A percentile compares a stretch with the other conserved stretches of the same genome.
phyloP scores from a whole-genome alignment of 2,329 filamentous ascomycete species.

The Aquanectria penicillioides region DNA sequence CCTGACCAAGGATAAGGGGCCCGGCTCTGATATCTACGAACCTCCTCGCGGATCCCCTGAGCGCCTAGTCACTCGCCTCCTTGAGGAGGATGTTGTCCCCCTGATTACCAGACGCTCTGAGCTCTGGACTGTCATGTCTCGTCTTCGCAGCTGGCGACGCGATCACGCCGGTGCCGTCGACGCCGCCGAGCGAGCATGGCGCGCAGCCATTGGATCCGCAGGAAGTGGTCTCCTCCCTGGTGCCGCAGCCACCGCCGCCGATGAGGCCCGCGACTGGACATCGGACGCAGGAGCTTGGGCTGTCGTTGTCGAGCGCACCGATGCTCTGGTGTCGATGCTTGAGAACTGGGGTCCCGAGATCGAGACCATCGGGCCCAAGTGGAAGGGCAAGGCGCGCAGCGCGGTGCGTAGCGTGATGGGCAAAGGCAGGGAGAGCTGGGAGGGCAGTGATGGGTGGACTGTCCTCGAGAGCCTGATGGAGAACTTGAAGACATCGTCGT shows the following conservation, averaged over 20 bases:
- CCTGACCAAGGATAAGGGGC: constrained; percentile 51
- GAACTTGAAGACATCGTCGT: constrained; percentile 56
- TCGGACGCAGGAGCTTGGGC: constrained; percentile 74
- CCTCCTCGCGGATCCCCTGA: constrained; percentile 66
- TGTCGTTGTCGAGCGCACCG: constrained; percentile 79
- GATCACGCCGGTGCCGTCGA: constrained; percentile 79
- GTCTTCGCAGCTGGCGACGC: constrained; percentile 77
- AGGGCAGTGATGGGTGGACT: constrained; percentile 76
- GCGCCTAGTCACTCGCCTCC: constrained; percentile 72
- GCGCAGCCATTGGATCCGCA: constrained; percentile 70
- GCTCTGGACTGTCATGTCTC: constrained; percentile 80
- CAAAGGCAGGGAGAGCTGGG: constrained; percentile 83
- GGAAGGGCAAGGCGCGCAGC: constrained; percentile 89
- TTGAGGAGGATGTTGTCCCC: constrained; percentile 81
- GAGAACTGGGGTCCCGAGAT: constrained; percentile 78
- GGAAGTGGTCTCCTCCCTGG: constrained; percentile 56
- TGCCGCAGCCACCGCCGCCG: constrained; percentile 48
- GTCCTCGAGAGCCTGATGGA: constrained; percentile 66
- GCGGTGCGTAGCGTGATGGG: constrained; percentile 86
- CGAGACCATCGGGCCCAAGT: constrained; percentile 77
- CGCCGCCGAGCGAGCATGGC: constrained; percentile 90
- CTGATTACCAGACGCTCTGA: constrained; percentile 83
- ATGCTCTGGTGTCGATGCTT: constrained; percentile 83
- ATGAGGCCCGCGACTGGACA: constrained; percentile 48
- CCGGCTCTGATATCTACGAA: constrained; percentile 45